These are phyloP conservation scores for Cyberlindnera amylophila DNA, from an alignment of 805 yeast species.

Conservation along the genomic window DNA sequence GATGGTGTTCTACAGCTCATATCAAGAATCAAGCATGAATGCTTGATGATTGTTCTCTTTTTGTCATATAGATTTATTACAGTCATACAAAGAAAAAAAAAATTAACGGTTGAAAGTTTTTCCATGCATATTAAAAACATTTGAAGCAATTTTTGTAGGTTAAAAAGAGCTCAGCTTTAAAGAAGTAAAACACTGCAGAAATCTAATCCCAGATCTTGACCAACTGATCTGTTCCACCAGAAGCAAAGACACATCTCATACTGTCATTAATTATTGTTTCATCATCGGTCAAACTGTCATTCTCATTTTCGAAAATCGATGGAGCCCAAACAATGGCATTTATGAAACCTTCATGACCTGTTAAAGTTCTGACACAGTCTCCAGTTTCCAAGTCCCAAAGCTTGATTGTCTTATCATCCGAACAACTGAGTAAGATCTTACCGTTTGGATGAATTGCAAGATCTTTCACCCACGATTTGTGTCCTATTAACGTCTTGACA, in stretches of 20 bases:
- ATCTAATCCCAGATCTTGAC: constrained; percentile 80
- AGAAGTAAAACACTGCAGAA: no score
- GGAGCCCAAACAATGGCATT: constrained; percentile 56
- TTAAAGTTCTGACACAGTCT: constrained; percentile 48
- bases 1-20: not conserved
- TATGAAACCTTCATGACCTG: constrained; percentile 74
- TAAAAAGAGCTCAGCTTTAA: no score
- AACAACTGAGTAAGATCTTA: constrained; percentile 58
- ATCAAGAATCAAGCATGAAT: no score
- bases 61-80: not conserved
- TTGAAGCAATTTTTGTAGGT: no score
- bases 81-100: not conserved
- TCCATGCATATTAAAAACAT: not conserved
- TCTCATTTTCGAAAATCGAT: constrained; percentile 32
- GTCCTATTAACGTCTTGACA: constrained; percentile 61
- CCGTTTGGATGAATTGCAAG: constrained; percentile 75
- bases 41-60: not conserved
- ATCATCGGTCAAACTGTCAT: constrained; percentile 26
- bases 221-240: constrained; percentile 92
- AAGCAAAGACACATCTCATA: constrained; percentile 71
- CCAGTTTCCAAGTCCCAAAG: constrained; percentile 68
- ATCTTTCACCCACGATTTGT: constrained; percentile 81
- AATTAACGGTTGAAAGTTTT: not conserved
- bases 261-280: constrained; percentile 36
- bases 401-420: constrained; percentile 75